Evolutionary conservation across 1,284 basidiomycete genomes (phyloP).

Genomic region (Phellopilus nigrolimitatus): DNA sequence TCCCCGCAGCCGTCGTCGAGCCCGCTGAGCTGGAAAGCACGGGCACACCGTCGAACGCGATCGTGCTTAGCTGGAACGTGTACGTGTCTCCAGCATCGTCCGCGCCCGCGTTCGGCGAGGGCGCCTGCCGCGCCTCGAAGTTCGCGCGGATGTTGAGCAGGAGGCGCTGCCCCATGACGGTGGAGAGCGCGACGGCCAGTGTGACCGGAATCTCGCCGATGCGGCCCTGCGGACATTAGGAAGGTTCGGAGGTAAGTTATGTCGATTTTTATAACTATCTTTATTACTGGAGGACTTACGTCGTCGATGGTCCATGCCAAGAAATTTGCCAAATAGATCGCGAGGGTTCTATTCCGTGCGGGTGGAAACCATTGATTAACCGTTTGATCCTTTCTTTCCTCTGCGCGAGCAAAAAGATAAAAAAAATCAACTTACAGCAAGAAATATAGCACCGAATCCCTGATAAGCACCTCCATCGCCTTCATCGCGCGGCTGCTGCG

Average conservation of each 20-base stretch:
- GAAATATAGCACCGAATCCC: constrained; percentile 27
- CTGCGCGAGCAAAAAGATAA: constrained; percentile 4
- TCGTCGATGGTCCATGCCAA: constrained; percentile 22
- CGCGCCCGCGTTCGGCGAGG: not conserved
- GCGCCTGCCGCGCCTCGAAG: constrained; percentile 13
- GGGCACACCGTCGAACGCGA: constrained; percentile 8
- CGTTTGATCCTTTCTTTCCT: no score
- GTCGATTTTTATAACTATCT: constrained; percentile 18
- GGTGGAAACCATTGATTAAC: no score
- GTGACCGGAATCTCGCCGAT: constrained; percentile 17
- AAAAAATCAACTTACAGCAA: constrained; percentile 19
- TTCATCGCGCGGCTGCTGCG: constrained; percentile 15
- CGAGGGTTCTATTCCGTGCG: constrained; percentile 25
- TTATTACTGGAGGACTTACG: constrained; percentile 19
- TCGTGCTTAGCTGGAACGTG: constrained; percentile 12
- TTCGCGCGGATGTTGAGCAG: constrained; percentile 24
- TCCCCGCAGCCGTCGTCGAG: not conserved
- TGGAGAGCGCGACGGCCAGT: constrained; percentile 20
- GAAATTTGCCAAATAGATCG: constrained; percentile 21
- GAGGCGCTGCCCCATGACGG: constrained; percentile 26
- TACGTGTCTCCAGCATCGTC: constrained; percentile 6
- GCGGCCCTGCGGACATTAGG: constrained; percentile 3
- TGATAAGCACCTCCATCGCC: constrained; percentile 21
- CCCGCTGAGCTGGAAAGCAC: not conserved
- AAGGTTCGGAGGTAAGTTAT: constrained; percentile 21